Base-by-base conservation (phyloP, 768 basidiomycete species). In the Agrocybe pediades region DNA sequence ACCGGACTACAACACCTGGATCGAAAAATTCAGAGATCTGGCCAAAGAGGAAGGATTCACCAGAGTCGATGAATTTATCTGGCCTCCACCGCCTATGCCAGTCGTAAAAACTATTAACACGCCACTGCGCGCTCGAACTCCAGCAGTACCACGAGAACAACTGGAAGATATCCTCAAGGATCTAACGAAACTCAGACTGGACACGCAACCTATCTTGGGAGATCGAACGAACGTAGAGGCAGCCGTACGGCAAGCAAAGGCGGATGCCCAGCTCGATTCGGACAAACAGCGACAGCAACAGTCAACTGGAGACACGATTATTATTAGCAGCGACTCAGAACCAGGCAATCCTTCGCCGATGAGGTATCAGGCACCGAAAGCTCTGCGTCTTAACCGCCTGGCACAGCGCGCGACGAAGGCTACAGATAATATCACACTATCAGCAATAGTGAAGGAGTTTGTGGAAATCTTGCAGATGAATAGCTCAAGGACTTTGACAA, bases 1-100 rank as follows among this genome's bases (percentile, higher is more conserved):
- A 39, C 89, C 89, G 8, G 83, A 90, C 62, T 92, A 92, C 55
- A 73, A 66, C 1, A 65, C 65, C 9, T 92, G 89, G 89, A 74
- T 77, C 21, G 71, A 79, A n/a, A 80, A 81, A 57, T 91, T 92
- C 65, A 68, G 76, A 42, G 76, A 77, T 41, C 78, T 91, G n/a
- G 85, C 84, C 1, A 62, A 72, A 15, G 80, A 85, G 15, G 69
- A 76, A 39, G 90, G 88, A 9, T 88, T 81, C 58, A 74, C 74
- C 2, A 72, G 76, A 19, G 74, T 75, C 48, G 82, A 87, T 23
- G 79, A 74, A 23, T 88, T 92, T 60, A 72, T 89, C 36, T 92
- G 89, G 89, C 88, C 88, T 2, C 84, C 49, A 19, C 49, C 87
- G 9, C 80, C 78, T n/a, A 68, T 66, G 43, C 68, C 71, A 48